Conservation (phyloP, 805 yeast genomes). For the Candida berthetii region DNA sequence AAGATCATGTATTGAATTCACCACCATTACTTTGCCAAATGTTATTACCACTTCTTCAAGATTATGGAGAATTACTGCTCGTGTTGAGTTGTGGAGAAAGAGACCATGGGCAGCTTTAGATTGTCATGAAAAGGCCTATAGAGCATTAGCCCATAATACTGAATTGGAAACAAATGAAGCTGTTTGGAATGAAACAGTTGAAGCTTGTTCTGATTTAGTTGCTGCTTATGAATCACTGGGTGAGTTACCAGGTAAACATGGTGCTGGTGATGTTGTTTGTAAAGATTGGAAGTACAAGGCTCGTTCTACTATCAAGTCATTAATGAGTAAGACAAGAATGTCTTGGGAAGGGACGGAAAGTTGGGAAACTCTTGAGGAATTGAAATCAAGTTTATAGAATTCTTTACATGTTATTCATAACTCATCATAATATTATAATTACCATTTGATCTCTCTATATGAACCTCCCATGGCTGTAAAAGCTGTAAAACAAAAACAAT, state of each 20-base stretch:
- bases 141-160: slow-evolving; percentile 63
- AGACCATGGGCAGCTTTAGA: slow-evolving; percentile 87
- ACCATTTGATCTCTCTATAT: too few relatives aligned
- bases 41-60: slow-evolving; percentile 56
- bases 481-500: too few relatives aligned
- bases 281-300: slow-evolving; percentile 90
- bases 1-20: slow-evolving; percentile 58
- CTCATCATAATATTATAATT: too few relatives aligned
- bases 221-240: slow-evolving; percentile 87
- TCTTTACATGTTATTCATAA: too few relatives aligned
- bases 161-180: slow-evolving; percentile 53
- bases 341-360: slow-evolving; percentile 80
- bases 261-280: slow-evolving; percentile 81
- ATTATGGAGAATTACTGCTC: slow-evolving; percentile 79
- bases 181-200: slow-evolving; percentile 76
- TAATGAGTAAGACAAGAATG: slow-evolving; percentile 72
- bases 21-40: slow-evolving; percentile 62
- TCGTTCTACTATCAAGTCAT: slow-evolving; percentile 59
- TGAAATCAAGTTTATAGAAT: slow-evolving; percentile 13
- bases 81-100: slow-evolving; percentile 80
- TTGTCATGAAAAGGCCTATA: slow-evolving; percentile 76
- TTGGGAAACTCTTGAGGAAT: slow-evolving; percentile 56
- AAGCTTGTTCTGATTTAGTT: slow-evolving; percentile 68
- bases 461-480: too few relatives aligned
- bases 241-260: slow-evolving; percentile 72